phyloP scores from a whole-genome alignment of 441 rosid species.

The Corymbia citriodora region DNA sequence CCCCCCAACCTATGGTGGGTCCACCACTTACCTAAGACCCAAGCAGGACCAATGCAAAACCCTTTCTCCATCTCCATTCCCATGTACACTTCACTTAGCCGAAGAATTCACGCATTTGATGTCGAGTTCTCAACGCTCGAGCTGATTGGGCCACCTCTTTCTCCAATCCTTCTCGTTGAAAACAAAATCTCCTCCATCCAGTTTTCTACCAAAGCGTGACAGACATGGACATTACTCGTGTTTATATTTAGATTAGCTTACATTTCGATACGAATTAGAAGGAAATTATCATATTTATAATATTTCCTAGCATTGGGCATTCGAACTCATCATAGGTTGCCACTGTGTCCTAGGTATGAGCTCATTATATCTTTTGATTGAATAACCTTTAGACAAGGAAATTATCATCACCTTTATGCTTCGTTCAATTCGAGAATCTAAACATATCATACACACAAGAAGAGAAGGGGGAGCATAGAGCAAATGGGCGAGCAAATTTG shows the following conservation, averaged over 20 bases:
- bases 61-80: neutral
- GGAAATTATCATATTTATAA: neutral
- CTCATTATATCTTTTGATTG: neutral
- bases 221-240: neutral
- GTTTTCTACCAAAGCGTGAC: neutral
- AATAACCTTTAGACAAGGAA: neutral
- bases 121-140: neutral
- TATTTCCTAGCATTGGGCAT: accelerated
- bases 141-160: neutral
- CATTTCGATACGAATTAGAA: neutral
- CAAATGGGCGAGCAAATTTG: neutral
- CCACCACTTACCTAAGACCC: neutral
- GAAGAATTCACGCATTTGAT: neutral
- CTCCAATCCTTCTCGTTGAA: neutral
- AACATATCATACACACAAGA: neutral
- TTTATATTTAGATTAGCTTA: neutral
- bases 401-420: neutral
- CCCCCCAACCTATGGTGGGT: neutral
- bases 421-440: neutral
- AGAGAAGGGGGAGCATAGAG: neutral
- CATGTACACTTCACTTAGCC: neutral
- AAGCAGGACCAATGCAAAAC: neutral
- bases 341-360: accelerated
- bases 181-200: neutral
- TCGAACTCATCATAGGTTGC: neutral